Conservation (phyloP, 352 stramenopile species). For the Pythium sukuiense region DNA sequence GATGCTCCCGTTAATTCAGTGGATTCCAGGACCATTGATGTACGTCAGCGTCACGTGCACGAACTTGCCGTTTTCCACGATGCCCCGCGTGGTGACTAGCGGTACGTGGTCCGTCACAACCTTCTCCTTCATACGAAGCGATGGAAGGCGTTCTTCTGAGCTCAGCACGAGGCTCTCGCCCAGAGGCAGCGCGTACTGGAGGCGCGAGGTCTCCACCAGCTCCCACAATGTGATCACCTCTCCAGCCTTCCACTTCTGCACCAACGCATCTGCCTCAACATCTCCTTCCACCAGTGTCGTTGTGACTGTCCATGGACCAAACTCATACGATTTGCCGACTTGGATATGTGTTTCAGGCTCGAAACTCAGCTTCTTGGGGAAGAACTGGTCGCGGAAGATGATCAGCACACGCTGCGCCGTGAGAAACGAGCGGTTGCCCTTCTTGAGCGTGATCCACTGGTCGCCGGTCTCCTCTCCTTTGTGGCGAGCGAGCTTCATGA, state of each 20-base stretch:
- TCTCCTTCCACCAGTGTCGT: conserved; percentile 29
- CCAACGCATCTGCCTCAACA: conserved; percentile 18
- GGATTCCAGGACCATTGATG: conserved; percentile 13
- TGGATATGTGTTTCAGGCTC: conserved; percentile 24
- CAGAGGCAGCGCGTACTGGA: conserved; percentile 62
- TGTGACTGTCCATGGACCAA: conserved; percentile 56
- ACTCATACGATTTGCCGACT: conserved; percentile 42
- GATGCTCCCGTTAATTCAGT: conserved; percentile 9
- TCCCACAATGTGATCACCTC: conserved; percentile 60
- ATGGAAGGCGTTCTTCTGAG: conserved; percentile 50
- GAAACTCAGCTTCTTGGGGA: conserved; percentile 37
- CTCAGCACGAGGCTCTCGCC: conserved; percentile 47
- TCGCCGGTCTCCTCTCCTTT: conserved; percentile 34
- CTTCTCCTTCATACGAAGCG: conserved; percentile 66
- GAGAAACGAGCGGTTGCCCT: conserved; percentile 77
- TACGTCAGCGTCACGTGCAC: conserved; percentile 23
- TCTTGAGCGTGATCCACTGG: conserved; percentile 86
- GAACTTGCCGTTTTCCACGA: conserved; percentile 1
- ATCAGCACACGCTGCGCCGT: conserved; percentile 63
- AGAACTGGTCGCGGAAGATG: conserved; percentile 81
- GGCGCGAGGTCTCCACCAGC: conserved; percentile 41
- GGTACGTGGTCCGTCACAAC: conserved; percentile 74
- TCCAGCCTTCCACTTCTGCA: conserved; percentile 28
- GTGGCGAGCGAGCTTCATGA: conserved; percentile 62
- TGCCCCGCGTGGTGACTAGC: conserved; percentile 44